Evolutionary conservation across 108 stramenopile species (phyloP), one percentile per base, ranked within the genome.

Genomic region (Hondaea fermentalgiana): DNA sequence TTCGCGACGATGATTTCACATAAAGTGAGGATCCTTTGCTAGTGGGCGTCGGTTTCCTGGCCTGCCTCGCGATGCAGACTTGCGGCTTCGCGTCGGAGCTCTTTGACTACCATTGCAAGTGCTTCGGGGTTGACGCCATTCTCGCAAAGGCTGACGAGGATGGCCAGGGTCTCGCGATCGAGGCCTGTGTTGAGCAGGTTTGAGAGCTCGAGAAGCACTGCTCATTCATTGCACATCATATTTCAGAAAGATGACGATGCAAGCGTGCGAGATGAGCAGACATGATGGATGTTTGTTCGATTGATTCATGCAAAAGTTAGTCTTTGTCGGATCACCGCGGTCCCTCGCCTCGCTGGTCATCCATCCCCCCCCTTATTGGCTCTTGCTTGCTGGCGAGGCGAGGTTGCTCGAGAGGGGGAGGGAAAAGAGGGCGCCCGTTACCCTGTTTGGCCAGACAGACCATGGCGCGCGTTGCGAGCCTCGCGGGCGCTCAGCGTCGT

Each of bases 91-190:
- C 60, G 23, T n/a, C 89, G 89, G 21, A 89, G 83, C 89, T 89
- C 89, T n/a, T 89, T 89, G 12, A 89, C 71, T 12, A 87, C 89
- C 51, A 60, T 60, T 5, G 89, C 89, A 35, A 89, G 72, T 5
- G 89, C 89, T 25, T 89, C 89, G 16, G 89, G 89, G 5, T 89
- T 89, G 43, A 83, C 89, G 17, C 89, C 89, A 51, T 43, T 44
- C 45, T 89, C 89, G 89, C 89, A 89, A 12, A 89, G 72, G 1
- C 47, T n/a, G 28, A 89, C 60, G 17, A 89, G 64, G 23, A 89
- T 89, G 5, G 42, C 44, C 72, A 89, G 21, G 21, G 76, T 25
- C 44, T 76, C 57, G 10, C 72, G 29, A n/a, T 76, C 72, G n/a
- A 89, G 88, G 21, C 71, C 76, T 5, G 88, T 91, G 60, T 88